Evolutionary conservation across 2,329 filamentous ascomycete species (phyloP).

Genomic region (Fusarium circinatum): DNA sequence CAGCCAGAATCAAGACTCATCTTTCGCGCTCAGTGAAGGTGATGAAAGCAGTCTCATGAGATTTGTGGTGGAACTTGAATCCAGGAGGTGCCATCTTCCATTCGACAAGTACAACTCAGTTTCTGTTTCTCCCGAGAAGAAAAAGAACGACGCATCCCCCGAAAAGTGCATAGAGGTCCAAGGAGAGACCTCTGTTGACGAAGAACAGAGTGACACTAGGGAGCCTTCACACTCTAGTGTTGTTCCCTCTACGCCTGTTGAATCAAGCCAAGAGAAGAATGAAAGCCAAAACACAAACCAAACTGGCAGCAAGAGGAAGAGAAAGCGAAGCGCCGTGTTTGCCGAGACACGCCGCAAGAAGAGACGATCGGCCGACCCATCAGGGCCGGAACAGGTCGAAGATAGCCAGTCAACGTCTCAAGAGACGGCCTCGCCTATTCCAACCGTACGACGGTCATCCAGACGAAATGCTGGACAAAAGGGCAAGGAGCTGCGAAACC

Average conservation of each 20-base stretch:
- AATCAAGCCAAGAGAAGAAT: conserved; percentile 8
- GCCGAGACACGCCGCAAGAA: conserved; percentile 45
- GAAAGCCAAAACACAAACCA: conserved; percentile 22
- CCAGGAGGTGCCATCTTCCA: conserved; percentile 48
- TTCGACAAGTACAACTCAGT: conserved; percentile 27
- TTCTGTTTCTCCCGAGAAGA: conserved; percentile 31
- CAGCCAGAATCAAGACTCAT: conserved; percentile 43
- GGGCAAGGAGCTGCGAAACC: conserved; percentile 18
- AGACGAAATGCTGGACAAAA: conserved; percentile 37
- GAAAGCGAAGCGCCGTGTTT: conserved; percentile 39
- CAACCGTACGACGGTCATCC: conserved; percentile 39
- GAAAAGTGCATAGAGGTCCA: conserved; percentile 39
- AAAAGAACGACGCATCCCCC: neutral
- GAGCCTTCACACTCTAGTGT: conserved; percentile 23
- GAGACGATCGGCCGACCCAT: conserved; percentile 39
- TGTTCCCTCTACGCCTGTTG: conserved; percentile 41
- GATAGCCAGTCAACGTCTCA: conserved; percentile 34
- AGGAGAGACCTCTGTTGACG: conserved; percentile 31
- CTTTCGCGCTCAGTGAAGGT: conserved; percentile 55
- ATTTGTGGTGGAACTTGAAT: conserved; percentile 62
- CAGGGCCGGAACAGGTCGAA: conserved; percentile 25
- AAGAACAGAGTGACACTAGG: conserved; percentile 20
- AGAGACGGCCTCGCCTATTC: conserved; percentile 28
- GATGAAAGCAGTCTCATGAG: conserved; percentile 61
- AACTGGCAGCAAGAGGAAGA: conserved; percentile 45